Conservation (phyloP, 108 stramenopile genomes). For the Cyclotella baltica region DNA sequence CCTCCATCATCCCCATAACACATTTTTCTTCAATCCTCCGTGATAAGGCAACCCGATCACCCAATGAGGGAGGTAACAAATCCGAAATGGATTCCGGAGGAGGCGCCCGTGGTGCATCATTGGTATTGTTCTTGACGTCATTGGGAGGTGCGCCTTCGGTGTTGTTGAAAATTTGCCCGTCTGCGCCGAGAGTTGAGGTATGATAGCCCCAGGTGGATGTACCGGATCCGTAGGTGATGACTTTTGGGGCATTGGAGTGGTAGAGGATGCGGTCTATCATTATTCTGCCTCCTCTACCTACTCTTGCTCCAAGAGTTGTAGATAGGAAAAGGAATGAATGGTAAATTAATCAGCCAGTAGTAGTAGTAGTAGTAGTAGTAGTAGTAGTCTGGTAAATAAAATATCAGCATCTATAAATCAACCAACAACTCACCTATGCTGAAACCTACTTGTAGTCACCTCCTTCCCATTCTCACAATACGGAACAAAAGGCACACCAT, state of each 20-base stretch:
- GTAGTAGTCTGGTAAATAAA: neutral
- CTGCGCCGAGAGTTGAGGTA: constrained; percentile 35
- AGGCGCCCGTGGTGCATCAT: constrained; percentile 35
- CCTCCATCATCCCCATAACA: constrained; percentile 67
- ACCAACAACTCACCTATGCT: neutral
- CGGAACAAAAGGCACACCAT: constrained; percentile 69
- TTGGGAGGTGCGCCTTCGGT: neutral
- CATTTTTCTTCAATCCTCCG: constrained; percentile 77
- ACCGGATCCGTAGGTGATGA: constrained; percentile 62
- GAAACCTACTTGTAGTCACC: neutral
- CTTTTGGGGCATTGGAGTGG: constrained; percentile 47
- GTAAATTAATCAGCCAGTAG: neutral
- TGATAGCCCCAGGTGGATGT: constrained; percentile 41
- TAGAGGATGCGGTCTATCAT: constrained; percentile 80
- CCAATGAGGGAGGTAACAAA: constrained; percentile 69
- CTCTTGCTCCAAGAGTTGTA: constrained; percentile 70
- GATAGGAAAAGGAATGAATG: constrained; percentile 52
- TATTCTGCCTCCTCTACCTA: constrained; percentile 89
- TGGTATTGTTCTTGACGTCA: constrained; percentile 17
- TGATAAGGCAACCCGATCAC: constrained; percentile 53
- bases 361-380: neutral
- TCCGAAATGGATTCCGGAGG: constrained; percentile 66
- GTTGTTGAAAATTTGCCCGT: constrained; percentile 13
- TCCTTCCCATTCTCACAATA: constrained; percentile 65
- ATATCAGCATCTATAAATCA: neutral